phyloP scores from a whole-genome alignment of 805 yeast genomes.

The Clavispora phyllophila region DNA sequence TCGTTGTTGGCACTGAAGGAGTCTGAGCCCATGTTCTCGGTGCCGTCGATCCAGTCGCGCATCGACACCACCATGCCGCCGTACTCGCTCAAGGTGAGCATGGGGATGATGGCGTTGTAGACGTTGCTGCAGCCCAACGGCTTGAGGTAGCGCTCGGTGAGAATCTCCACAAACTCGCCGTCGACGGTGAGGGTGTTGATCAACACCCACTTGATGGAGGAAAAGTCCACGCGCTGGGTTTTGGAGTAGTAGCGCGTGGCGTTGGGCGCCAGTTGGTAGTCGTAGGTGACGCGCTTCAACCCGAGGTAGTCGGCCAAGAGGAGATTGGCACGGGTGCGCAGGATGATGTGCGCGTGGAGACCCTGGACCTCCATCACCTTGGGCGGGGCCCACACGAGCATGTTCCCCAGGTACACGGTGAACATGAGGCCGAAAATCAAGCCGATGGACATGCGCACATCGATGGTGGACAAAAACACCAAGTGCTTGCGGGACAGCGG shows the following conservation, averaged over 20 bases:
- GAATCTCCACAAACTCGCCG: constrained; percentile 85
- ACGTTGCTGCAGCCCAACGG: constrained; percentile 84
- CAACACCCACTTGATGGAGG: constrained; percentile 81
- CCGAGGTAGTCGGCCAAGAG: constrained; percentile 83
- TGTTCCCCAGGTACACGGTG: constrained; percentile 80
- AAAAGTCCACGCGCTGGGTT: constrained; percentile 68
- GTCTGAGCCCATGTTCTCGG: constrained; percentile 52
- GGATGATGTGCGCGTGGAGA: constrained; percentile 73
- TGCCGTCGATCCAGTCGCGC: constrained; percentile 83
- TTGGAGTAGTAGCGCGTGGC: constrained; percentile 76
- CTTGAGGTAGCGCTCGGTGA: constrained; percentile 83
- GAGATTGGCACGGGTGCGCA: constrained; percentile 65
- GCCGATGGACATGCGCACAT: constrained; percentile 64
- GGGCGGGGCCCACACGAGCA: constrained; percentile 75
- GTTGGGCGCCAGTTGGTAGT: constrained; percentile 86
- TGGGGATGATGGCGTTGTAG: constrained; percentile 76
- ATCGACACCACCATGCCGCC: constrained; percentile 94
- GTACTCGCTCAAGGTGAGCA: constrained; percentile 83
- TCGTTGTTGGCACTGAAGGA: constrained; percentile 23
- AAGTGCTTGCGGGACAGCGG: constrained; percentile 40
- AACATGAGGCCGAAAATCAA: constrained; percentile 74
- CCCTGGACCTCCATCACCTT: constrained; percentile 75
- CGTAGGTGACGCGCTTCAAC: constrained; percentile 83
- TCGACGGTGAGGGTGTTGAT: constrained; percentile 87
- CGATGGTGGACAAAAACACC: constrained; percentile 47